Percentiles rank a stretch among this genome's conserved stretches.
Conservation (phyloP, 2,329 filamentous ascomycete genomes). For the Trichophyton rubrum region DNA sequence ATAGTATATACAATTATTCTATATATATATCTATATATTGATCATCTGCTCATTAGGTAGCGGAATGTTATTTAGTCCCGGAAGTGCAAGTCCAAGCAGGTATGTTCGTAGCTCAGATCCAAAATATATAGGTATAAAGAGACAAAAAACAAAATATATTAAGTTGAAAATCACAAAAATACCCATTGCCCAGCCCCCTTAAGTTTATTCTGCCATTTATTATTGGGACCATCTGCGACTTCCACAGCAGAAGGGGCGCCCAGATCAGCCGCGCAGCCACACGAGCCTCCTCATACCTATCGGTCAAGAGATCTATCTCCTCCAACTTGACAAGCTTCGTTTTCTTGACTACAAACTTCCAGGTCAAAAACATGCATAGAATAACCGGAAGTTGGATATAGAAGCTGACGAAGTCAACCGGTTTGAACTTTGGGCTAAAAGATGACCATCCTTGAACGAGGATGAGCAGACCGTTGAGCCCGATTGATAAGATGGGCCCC, state of each 20-base stretch:
- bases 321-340: slow-evolving; percentile 35
- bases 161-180: slow-evolving; percentile 21
- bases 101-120: background rate
- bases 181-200: slow-evolving; percentile 29
- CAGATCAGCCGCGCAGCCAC: background rate
- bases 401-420: slow-evolving; percentile 50
- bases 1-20: background rate
- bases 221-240: background rate
- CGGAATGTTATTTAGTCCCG: background rate
- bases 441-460: slow-evolving; percentile 49
- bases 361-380: slow-evolving; percentile 42
- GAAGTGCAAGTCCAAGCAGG: background rate
- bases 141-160: background rate
- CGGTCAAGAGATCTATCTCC: slow-evolving; percentile 42
- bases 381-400: slow-evolving; percentile 53
- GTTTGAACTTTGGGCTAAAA: slow-evolving; percentile 47
- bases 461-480: slow-evolving; percentile 48
- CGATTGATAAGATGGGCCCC: slow-evolving; percentile 45
- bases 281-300: slow-evolving; percentile 25
- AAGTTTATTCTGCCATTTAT: slow-evolving; percentile 15
- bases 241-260: background rate
- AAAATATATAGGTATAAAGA: background rate
- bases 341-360: slow-evolving; percentile 40
- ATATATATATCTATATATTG: background rate
- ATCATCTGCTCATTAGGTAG: background rate